Conservation (phyloP, 441 rosid species). For the Viola pubescens region DNA sequence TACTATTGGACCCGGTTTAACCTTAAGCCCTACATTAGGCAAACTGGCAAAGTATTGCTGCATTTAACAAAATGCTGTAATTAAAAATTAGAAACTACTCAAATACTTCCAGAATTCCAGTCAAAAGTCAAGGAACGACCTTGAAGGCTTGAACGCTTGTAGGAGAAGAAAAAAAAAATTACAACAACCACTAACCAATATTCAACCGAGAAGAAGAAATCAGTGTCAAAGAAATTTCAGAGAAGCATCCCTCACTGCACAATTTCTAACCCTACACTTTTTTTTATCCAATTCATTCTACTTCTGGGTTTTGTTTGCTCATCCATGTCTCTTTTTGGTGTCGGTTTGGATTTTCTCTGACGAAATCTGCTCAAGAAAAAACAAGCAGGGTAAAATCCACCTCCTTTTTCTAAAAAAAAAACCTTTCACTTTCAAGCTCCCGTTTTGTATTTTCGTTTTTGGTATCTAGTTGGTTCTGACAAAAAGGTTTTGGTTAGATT, state of each 20-base stretch:
- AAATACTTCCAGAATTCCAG: too few species aligned
- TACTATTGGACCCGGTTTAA: too few species aligned
- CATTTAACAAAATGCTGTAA: too few species aligned
- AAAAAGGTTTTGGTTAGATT: neutral
- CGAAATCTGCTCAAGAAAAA: neutral
- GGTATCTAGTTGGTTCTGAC: neutral
- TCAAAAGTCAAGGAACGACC: slow-evolving; percentile 1
- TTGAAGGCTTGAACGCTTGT: neutral
- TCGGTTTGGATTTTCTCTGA: neutral
- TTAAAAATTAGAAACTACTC: too few species aligned
- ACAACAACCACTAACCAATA: neutral
- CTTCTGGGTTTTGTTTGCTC: neutral
- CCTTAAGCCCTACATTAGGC: too few species aligned
- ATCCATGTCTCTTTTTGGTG: neutral
- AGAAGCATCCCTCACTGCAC: neutral
- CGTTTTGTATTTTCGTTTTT: neutral
- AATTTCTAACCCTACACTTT: neutral
- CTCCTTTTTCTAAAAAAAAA: neutral
- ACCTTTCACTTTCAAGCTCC: neutral
- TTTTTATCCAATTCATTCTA: neutral
- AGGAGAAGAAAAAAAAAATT: neutral
- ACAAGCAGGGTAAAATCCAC: too few species aligned
- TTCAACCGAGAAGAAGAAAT: neutral
- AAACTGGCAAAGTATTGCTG: too few species aligned
- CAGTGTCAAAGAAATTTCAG: slow-evolving; percentile 7